A percentile compares a stretch with the other conserved stretches of the same genome.
These are phyloP conservation scores for Zostera marina DNA, from an alignment of 116 monocot species.

Conservation along the genomic window DNA sequence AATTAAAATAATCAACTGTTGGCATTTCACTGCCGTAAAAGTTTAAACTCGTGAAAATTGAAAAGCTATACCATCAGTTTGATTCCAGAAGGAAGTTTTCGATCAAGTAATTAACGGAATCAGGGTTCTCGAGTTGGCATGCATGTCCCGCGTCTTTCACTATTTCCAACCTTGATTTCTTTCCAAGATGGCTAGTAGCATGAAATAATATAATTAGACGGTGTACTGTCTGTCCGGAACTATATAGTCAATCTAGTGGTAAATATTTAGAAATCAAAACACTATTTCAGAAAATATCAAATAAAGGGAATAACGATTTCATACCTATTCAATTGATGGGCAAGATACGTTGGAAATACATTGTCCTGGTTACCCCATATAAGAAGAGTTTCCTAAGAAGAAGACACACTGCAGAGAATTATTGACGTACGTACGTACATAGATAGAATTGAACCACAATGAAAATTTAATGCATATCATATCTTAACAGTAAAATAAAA, in stretches of 20 bases:
- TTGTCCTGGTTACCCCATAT: constrained; percentile 67
- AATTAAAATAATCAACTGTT: too few relatives aligned
- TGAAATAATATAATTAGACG: neutral
- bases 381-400: constrained; percentile 46
- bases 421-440: too few relatives aligned
- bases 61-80: too few relatives aligned
- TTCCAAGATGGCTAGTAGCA: constrained; percentile 44
- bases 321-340: constrained; percentile 43
- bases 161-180: constrained; percentile 43
- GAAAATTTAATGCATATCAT: too few relatives aligned
- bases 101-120: constrained; percentile 37
- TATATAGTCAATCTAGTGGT: neutral
- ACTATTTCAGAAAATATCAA: neutral
- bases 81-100: constrained; percentile 24
- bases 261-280: neutral
- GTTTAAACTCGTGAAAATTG: too few relatives aligned
- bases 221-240: neutral
- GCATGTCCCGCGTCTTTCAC: constrained; percentile 69
- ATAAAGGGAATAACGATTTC: neutral
- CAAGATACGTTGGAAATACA: constrained; percentile 49
- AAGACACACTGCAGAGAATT: neutral
- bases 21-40: too few relatives aligned
- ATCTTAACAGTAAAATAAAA: too few relatives aligned
- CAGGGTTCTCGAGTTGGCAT: constrained; percentile 44
- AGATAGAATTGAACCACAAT: neutral